Conservation (phyloP, 2,329 filamentous ascomycete genomes). For the Pyrenophora tritici-repentis region DNA sequence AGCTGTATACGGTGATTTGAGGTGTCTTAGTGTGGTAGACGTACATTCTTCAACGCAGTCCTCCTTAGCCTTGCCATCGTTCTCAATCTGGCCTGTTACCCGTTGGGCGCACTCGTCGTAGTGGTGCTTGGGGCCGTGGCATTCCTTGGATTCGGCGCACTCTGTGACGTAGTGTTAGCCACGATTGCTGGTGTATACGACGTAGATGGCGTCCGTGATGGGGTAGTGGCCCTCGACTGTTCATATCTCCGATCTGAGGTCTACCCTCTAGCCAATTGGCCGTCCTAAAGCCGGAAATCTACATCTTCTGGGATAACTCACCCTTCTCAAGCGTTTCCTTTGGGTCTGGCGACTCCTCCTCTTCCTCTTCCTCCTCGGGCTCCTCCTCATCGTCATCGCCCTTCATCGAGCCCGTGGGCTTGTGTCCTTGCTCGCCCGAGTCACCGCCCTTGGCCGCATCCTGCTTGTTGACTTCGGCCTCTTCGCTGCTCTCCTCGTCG, state of each 20-base stretch:
- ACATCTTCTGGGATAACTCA: conserved; percentile 58
- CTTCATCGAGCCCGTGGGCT: conserved; percentile 47
- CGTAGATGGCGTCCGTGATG: neutral
- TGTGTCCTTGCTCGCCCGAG: conserved; percentile 55
- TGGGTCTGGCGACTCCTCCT: conserved; percentile 80
- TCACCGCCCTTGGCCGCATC: conserved; percentile 48
- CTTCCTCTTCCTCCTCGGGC: conserved; percentile 80
- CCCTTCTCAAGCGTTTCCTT: conserved; percentile 91
- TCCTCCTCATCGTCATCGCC: conserved; percentile 64
- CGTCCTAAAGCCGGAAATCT: neutral
- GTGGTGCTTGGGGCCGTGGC: conserved; percentile 91
- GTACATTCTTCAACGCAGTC: conserved; percentile 99
- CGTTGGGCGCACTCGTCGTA: conserved; percentile 98
- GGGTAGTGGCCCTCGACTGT: neutral
- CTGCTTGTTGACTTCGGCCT: conserved; percentile 52
- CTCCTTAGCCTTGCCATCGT: conserved; percentile 78
- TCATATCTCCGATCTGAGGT: neutral
- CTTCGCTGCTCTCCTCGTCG: conserved; percentile 50
- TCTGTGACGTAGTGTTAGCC: conserved; percentile 61
- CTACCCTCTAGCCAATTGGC: neutral
- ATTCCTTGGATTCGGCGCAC: conserved; percentile 85
- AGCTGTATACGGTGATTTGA: neutral
- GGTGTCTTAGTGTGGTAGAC: conserved; percentile 47
- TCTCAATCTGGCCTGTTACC: conserved; percentile 72
- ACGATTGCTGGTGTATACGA: neutral